phyloP scores from a whole-genome alignment of 805 yeast species.

The Yarrowia sp. region DNA sequence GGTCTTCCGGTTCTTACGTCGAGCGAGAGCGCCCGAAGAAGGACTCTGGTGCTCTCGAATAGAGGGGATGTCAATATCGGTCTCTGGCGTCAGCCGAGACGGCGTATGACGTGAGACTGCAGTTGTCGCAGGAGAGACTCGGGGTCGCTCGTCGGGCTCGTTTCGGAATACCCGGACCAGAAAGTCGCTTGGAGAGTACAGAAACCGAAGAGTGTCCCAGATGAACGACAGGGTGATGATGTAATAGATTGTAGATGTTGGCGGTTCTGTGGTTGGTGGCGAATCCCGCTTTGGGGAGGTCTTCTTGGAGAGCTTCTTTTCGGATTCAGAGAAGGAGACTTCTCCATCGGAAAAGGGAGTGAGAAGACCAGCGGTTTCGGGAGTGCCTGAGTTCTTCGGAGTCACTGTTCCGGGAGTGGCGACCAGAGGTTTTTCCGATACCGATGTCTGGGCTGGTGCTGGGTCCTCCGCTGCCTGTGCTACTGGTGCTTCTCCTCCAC shows the following conservation, averaged over 20 bases:
- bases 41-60: not conserved
- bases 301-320: not conserved
- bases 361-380: not conserved
- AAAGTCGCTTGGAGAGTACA: not conserved
- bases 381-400: not conserved
- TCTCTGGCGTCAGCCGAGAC: not conserved
- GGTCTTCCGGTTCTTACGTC: not conserved
- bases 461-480: not conserved
- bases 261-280: not conserved
- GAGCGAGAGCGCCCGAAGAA: not conserved
- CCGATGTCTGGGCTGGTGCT: not conserved
- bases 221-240: slow-evolving; percentile 6
- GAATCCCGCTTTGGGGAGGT: not conserved
- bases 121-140: not conserved
- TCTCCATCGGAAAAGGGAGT: slow-evolving; percentile 15
- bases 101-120: not conserved
- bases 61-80: not conserved
- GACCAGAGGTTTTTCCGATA: not conserved
- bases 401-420: not conserved
- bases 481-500: not conserved
- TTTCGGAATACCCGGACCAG: slow-evolving; percentile 16
- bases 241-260: slow-evolving; percentile 1
- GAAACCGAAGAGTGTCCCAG: slow-evolving; percentile 13
- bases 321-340: slow-evolving; percentile 1
- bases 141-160: slow-evolving; percentile 2